phyloP scores from a whole-genome alignment of 2,329 filamentous ascomycete species.

The Dactylellina drechsleri region DNA sequence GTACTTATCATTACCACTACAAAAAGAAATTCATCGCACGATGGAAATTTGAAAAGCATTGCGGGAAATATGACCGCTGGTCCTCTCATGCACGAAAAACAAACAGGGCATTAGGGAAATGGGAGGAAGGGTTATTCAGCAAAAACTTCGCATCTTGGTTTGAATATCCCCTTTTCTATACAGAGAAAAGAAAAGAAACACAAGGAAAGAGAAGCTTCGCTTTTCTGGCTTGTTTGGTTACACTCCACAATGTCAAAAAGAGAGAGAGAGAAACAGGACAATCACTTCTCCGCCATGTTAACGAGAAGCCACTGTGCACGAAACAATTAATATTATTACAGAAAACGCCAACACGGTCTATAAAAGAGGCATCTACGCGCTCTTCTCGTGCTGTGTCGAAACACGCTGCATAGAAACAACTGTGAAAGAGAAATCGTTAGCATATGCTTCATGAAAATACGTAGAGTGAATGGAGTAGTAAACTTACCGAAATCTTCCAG shows the following conservation, averaged over 20 bases:
- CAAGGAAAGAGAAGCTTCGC: slow-evolving; percentile 21
- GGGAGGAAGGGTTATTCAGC: neutral
- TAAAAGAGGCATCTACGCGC: slow-evolving; percentile 67
- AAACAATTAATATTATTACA: slow-evolving; percentile 55
- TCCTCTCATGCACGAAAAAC: neutral
- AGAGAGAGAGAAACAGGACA: slow-evolving; percentile 40
- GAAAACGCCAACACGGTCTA: slow-evolving; percentile 57
- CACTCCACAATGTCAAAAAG: slow-evolving; percentile 47
- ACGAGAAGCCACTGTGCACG: slow-evolving; percentile 46
- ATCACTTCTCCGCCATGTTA: slow-evolving; percentile 46
- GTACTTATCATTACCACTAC: slow-evolving; percentile 46
- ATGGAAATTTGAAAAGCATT: slow-evolving; percentile 23
- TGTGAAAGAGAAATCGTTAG: slow-evolving; percentile 65
- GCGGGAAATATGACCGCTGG: slow-evolving; percentile 1
- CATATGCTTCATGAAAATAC: slow-evolving; percentile 38
- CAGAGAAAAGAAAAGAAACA: slow-evolving; percentile 34
- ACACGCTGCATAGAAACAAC: slow-evolving; percentile 90
- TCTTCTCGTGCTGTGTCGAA: slow-evolving; percentile 91
- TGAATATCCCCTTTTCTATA: slow-evolving; percentile 29
- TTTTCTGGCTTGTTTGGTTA: slow-evolving; percentile 38
- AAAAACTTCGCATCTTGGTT: slow-evolving; percentile 8
- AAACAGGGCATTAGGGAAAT: neutral
- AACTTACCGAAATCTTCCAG: slow-evolving; percentile 88
- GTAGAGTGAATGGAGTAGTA: slow-evolving; percentile 23
- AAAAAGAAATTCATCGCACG: slow-evolving; percentile 30